Evolutionary conservation across 352 stramenopile genomes (phyloP).

Genomic region (Phytophthora megakarya): DNA sequence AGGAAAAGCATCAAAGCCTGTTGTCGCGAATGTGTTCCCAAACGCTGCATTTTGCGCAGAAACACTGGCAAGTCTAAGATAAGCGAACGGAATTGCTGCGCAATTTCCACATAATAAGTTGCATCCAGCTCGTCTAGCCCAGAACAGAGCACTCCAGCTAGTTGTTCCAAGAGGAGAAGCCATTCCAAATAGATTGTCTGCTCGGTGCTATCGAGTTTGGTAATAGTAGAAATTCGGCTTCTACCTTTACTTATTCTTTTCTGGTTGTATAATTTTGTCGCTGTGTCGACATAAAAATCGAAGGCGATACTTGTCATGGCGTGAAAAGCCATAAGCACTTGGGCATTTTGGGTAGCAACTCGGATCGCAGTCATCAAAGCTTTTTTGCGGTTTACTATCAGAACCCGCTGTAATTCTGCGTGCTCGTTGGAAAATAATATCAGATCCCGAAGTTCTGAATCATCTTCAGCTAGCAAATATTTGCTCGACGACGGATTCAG

Average conservation of each 20-base stretch:
- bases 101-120: conserved; percentile 40
- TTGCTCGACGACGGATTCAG: conserved; percentile 12
- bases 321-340: conserved; percentile 41
- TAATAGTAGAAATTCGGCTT: not conserved
- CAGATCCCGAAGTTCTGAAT: conserved; percentile 37
- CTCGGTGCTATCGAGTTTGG: not conserved
- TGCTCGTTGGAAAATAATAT: conserved; percentile 39
- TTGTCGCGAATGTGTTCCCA: conserved; percentile 29
- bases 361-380: conserved; percentile 35
- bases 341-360: conserved; percentile 38
- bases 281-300: conserved; percentile 46
- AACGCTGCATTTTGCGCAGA: conserved; percentile 47
- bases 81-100: conserved; percentile 36
- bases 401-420: conserved; percentile 30
- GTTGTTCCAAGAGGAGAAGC: conserved; percentile 48
- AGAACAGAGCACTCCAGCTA: conserved; percentile 47
- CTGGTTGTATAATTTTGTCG: conserved; percentile 2
- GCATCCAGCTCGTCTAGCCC: conserved; percentile 46
- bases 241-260: not conserved
- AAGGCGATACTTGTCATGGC: conserved; percentile 40
- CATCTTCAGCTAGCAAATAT: conserved; percentile 17
- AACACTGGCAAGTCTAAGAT: conserved; percentile 43
- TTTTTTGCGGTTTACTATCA: conserved; percentile 51
- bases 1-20: conserved; percentile 44
- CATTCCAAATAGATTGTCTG: conserved; percentile 30